Percentiles rank a stretch among this genome's conserved stretches.
phyloP scores from a whole-genome alignment of 352 stramenopile species.

The Plasmopara viticola region DNA sequence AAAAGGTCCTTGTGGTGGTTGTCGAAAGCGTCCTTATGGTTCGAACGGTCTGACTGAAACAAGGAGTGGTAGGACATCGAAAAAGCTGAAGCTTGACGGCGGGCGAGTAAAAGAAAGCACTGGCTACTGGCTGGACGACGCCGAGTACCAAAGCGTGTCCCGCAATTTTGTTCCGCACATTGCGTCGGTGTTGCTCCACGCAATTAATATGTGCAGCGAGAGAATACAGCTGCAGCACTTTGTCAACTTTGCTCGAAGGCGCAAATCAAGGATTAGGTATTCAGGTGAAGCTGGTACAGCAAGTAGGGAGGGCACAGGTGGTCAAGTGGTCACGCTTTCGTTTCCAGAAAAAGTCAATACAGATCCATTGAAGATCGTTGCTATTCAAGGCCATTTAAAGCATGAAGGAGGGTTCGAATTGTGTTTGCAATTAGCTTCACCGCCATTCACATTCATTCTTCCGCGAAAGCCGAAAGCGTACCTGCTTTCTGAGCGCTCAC shows the following conservation, averaged over 20 bases:
- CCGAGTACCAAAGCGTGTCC: slow-evolving; percentile 14
- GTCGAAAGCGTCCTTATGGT: slow-evolving; percentile 32
- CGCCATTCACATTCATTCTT: slow-evolving; percentile 67
- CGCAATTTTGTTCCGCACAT: slow-evolving; percentile 56
- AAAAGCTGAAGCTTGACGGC: slow-evolving; percentile 29
- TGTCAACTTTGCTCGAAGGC: slow-evolving; percentile 79
- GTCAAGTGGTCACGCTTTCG: slow-evolving; percentile 81
- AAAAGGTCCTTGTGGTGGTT: slow-evolving; percentile 19
- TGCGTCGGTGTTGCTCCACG: slow-evolving; percentile 67
- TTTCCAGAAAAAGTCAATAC: slow-evolving; percentile 82
- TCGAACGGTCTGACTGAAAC: slow-evolving; percentile 16
- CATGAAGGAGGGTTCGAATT: slow-evolving; percentile 73
- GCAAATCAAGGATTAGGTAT: slow-evolving; percentile 78
- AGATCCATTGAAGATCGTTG: slow-evolving; percentile 69
- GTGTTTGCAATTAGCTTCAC: slow-evolving; percentile 53
- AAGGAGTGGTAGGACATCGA: slow-evolving; percentile 14
- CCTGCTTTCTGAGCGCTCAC: slow-evolving; percentile 51
- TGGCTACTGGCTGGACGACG: slow-evolving; percentile 28
- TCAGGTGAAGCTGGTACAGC: slow-evolving; percentile 65
- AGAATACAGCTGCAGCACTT: slow-evolving; percentile 84
- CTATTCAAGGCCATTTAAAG: slow-evolving; percentile 77
- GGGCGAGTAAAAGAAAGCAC: slow-evolving; percentile 22
- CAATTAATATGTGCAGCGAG: slow-evolving; percentile 80
- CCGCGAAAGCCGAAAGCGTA: slow-evolving; percentile 51
- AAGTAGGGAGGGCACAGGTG: slow-evolving; percentile 47